A percentile compares a stretch with the other conserved stretches of the same genome.
phyloP scores from a whole-genome alignment of 2,329 filamentous ascomycete genomes.

The Cordyceps pruinosa region DNA sequence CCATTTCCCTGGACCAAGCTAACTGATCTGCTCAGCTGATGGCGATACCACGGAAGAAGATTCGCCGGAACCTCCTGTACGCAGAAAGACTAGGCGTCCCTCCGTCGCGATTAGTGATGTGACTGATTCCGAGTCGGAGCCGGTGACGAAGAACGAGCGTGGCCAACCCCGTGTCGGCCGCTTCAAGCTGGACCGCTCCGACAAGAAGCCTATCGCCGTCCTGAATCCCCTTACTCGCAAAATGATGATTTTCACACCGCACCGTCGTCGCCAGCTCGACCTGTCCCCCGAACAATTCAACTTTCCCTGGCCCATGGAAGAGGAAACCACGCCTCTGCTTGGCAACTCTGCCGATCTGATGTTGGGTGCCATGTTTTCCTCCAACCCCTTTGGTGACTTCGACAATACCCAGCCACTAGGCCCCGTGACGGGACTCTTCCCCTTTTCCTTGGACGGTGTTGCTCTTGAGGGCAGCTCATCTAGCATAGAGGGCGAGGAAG shows the following conservation, averaged over 20 bases:
- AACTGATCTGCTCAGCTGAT: slow-evolving; percentile 41
- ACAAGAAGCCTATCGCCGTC: slow-evolving; percentile 52
- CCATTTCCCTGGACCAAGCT: slow-evolving; percentile 24
- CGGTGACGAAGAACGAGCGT: slow-evolving; percentile 39
- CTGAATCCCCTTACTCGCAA: slow-evolving; percentile 51
- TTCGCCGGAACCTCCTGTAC: slow-evolving; percentile 41
- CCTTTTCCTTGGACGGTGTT: slow-evolving; percentile 55
- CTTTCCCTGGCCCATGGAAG: slow-evolving; percentile 36
- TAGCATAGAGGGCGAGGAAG: slow-evolving; percentile 44
- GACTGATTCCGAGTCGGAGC: slow-evolving; percentile 45
- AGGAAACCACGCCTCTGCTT: slow-evolving; percentile 49
- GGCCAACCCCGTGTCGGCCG: slow-evolving; percentile 49
- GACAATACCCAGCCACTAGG: slow-evolving; percentile 62
- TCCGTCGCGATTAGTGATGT: slow-evolving; percentile 31
- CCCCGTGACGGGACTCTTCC: slow-evolving; percentile 69
- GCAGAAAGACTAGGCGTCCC: slow-evolving; percentile 41
- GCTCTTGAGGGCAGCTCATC: slow-evolving; percentile 44
- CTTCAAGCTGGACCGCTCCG: slow-evolving; percentile 47
- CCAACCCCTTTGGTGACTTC: slow-evolving; percentile 48
- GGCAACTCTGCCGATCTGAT: slow-evolving; percentile 67
- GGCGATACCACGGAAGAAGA: slow-evolving; percentile 58
- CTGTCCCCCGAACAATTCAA: slow-evolving; percentile 50
- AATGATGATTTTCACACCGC: slow-evolving; percentile 58
- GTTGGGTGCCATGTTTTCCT: slow-evolving; percentile 65
- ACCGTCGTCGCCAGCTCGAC: slow-evolving; percentile 41